Evolutionary conservation across 2,329 filamentous ascomycete genomes (phyloP).

Genomic region (Blastomyces gilchristii): DNA sequence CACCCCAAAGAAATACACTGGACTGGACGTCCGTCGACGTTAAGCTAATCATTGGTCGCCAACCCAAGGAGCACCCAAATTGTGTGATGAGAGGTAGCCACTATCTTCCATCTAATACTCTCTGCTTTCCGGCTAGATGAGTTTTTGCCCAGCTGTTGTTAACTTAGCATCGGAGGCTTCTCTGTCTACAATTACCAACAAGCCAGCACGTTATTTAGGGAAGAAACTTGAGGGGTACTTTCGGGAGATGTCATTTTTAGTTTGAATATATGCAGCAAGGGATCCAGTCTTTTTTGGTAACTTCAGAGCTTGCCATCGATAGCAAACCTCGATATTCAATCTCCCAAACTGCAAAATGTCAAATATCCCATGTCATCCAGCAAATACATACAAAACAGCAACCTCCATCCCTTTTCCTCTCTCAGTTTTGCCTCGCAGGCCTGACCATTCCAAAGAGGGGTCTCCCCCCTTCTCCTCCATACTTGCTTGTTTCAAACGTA

Average conservation of each 20-base stretch:
- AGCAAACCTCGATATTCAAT: neutral
- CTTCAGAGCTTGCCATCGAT: neutral
- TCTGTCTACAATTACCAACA: neutral
- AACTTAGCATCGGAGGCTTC: too few species aligned
- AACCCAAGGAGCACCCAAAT: neutral
- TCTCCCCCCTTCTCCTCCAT: slow-evolving; percentile 15
- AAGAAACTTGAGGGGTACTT: neutral
- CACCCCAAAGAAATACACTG: neutral
- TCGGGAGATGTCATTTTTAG: neutral
- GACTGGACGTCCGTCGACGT: neutral
- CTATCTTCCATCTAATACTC: neutral
- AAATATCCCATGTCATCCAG: neutral
- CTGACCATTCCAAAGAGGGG: slow-evolving; percentile 13
- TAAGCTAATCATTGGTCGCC: neutral
- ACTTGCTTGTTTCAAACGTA: slow-evolving; percentile 13
- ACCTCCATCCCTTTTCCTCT: neutral
- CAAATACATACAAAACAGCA: neutral
- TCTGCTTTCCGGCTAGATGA: neutral
- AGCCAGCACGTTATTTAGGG: neutral
- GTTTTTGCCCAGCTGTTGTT: neutral
- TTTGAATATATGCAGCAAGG: neutral
- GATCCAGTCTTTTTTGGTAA: neutral
- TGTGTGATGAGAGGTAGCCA: neutral
- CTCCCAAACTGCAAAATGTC: neutral
- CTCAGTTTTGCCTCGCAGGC: neutral